These are phyloP conservation scores for Kwoniella dendrophila DNA, from an alignment of 768 basidiomycete species.

Conservation along the genomic window DNA sequence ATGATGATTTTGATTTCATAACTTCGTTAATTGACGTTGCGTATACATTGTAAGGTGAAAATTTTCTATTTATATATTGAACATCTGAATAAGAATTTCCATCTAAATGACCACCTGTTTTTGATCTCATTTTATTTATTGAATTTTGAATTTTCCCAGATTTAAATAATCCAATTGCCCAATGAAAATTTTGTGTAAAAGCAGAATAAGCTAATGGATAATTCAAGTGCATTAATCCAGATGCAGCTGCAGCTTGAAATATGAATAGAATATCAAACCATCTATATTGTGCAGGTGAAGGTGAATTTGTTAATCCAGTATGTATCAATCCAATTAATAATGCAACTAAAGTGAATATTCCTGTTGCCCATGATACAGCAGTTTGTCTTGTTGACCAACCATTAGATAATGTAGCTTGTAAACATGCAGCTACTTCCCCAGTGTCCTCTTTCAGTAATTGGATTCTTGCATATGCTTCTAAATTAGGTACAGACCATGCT, in stretches of 20 bases:
- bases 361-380: slow-evolving; percentile 77
- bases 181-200: slow-evolving; percentile 83
- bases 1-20: slow-evolving; percentile 61
- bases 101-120: slow-evolving; percentile 75
- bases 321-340: slow-evolving; percentile 64
- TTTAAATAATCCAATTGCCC: slow-evolving; percentile 72
- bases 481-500: slow-evolving; percentile 83
- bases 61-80: slow-evolving; percentile 74
- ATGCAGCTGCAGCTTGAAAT: slow-evolving; percentile 79
- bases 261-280: slow-evolving; percentile 79
- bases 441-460: slow-evolving; percentile 70
- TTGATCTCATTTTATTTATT: slow-evolving; percentile 78
- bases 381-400: slow-evolving; percentile 78
- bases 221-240: slow-evolving; percentile 76
- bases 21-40: slow-evolving; percentile 39
- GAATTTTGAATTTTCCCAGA: slow-evolving; percentile 70
- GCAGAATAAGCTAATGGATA: slow-evolving; percentile 81
- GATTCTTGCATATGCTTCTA: slow-evolving; percentile 85
- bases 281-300: slow-evolving; percentile 69
- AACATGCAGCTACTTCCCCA: slow-evolving; percentile 77
- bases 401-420: slow-evolving; percentile 89
- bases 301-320: slow-evolving; percentile 53
- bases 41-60: slow-evolving; percentile 72
- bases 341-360: slow-evolving; percentile 60
- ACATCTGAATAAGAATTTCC: slow-evolving; percentile 67